Evolutionary conservation across 2,329 filamentous ascomycete genomes (phyloP), one percentile per base, ranked within the genome.

Genomic region (Ophiostoma pallidulum): DNA sequence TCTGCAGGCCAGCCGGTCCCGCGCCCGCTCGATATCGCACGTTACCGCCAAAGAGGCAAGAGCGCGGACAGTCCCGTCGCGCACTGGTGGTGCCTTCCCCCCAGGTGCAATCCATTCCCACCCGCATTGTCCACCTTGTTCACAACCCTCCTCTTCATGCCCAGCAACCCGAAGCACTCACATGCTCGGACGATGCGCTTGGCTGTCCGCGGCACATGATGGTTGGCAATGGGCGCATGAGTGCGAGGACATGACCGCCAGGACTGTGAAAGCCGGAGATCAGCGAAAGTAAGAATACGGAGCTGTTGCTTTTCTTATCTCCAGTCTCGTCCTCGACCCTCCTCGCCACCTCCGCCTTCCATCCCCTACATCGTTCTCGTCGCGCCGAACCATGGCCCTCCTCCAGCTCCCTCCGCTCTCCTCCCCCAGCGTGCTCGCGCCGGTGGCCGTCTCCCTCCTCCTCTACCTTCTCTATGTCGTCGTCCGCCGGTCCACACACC

Each of bases 21-120:
- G 45, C 31, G n/a, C 37, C 12, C 19, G 45, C 31, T 31, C 24
- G n/a, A 47, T 37, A 47, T 42, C 41, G 45, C 38, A 31, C 42
- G 24, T 38, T 32, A 18, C 45, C 41, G 31, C 14, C 41, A 29
- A 44, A 28, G 32, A n/a, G 36, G n/a, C n/a, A 35, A 33, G 14
- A 35, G n/a, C 20, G 31, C 41, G 39, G 45, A 20, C 33, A 19
- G 18, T 38, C 38, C 45, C 39, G 38, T 35, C 19, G 18, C 26
- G 31, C 20, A 19, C 41, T 14, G 8, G 12, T 32, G 14, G 32
- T n/a, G 29, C 13, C 8, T 22, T 19, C 43, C n/a, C n/a, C n/a
- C n/a, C n/a, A n/a, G n/a, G n/a, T n/a, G n/a, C n/a, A n/a, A n/a
- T n/a, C n/a, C n/a, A n/a, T n/a, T n/a, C n/a, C n/a, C n/a, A n/a